Conservation (phyloP, 1,284 basidiomycete species). For the Flammula alnicola region DNA sequence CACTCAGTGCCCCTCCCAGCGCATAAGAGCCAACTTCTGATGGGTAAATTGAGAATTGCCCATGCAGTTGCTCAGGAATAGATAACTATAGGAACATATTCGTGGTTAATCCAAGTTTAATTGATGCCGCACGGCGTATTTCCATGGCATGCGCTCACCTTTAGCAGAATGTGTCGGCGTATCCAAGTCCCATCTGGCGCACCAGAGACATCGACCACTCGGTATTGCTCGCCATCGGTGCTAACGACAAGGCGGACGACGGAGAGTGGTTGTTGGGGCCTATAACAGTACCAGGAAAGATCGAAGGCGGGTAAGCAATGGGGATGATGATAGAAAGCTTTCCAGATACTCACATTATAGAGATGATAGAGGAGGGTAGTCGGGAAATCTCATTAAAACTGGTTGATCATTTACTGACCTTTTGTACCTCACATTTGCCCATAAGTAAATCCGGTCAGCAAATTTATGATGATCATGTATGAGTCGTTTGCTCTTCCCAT, state of each 20-base stretch:
- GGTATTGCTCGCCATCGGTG: conserved; percentile 50
- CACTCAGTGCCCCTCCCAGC: conserved; percentile 60
- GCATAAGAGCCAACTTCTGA: conserved; percentile 75
- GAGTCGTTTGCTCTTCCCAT: conserved; percentile 26
- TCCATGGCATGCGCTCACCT: conserved; percentile 35
- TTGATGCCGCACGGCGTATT: background rate
- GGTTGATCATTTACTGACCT: conserved; percentile 20
- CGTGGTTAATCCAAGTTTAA: conserved; percentile 7
- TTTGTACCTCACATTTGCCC: conserved; percentile 24
- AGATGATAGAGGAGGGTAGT: conserved; percentile 7
- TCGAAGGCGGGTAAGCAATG: background rate
- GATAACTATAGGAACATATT: conserved; percentile 51
- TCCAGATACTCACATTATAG: conserved; percentile 21
- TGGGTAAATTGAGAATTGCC: conserved; percentile 67
- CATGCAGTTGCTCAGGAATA: conserved; percentile 74
- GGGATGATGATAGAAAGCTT: conserved; percentile 6
- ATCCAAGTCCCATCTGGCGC: conserved; percentile 46
- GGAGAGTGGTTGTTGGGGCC: conserved; percentile 30
- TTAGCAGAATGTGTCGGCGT: conserved; percentile 47
- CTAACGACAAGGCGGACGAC: conserved; percentile 46
- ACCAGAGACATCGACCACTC: conserved; percentile 49
- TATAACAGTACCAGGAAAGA: conserved; percentile 12
- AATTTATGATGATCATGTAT: conserved; percentile 27
- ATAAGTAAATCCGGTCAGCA: conserved; percentile 25
- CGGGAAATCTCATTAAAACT: conserved; percentile 12